Evolutionary conservation across 768 basidiomycete species (phyloP).

Genomic region (Rhodosporidiobolus odoratus): DNA sequence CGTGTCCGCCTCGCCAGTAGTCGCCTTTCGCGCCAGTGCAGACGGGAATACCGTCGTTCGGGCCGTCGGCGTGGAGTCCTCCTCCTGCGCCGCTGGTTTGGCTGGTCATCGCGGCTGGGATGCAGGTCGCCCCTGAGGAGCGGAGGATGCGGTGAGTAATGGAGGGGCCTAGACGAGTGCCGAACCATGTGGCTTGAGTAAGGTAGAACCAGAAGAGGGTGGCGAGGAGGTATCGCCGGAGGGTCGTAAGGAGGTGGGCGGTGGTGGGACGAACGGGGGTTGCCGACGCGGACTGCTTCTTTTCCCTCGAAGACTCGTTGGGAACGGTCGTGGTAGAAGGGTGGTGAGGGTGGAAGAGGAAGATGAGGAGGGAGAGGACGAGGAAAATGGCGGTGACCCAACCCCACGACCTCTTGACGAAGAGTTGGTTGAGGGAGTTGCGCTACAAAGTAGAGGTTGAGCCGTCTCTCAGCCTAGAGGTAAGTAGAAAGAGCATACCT

Average conservation of each 20-base stretch:
- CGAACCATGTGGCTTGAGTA: slow-evolving; percentile 64
- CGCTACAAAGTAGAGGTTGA: slow-evolving; percentile 46
- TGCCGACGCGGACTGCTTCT: slow-evolving; percentile 10
- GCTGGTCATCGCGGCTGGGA: slow-evolving; percentile 43
- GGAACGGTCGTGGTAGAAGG: neutral
- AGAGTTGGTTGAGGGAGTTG: slow-evolving; percentile 74
- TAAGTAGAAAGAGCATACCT: neutral
- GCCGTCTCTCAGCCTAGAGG: no score
- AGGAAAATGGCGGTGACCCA: slow-evolving; percentile 61
- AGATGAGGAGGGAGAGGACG: slow-evolving; percentile 20
- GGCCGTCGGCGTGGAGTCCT: neutral
- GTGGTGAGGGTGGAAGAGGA: slow-evolving; percentile 19
- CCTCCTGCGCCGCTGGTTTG: neutral
- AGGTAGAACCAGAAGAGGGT: slow-evolving; percentile 68
- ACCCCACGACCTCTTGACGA: slow-evolving; percentile 86
- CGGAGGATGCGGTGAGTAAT: slow-evolving; percentile 63
- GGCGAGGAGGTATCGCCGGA: slow-evolving; percentile 47
- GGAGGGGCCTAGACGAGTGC: slow-evolving; percentile 55
- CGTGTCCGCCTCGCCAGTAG: slow-evolving; percentile 72
- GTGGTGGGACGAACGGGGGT: slow-evolving; percentile 11
- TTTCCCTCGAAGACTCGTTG: neutral
- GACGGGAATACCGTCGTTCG: neutral
- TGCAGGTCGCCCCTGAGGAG: slow-evolving; percentile 69
- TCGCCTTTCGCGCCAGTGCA: slow-evolving; percentile 27
- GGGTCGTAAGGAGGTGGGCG: slow-evolving; percentile 8